Percentiles rank a stretch among this genome's conserved stretches.
Conservation (phyloP, 1,284 basidiomycete genomes). For the Phaffia rhodozyma region DNA sequence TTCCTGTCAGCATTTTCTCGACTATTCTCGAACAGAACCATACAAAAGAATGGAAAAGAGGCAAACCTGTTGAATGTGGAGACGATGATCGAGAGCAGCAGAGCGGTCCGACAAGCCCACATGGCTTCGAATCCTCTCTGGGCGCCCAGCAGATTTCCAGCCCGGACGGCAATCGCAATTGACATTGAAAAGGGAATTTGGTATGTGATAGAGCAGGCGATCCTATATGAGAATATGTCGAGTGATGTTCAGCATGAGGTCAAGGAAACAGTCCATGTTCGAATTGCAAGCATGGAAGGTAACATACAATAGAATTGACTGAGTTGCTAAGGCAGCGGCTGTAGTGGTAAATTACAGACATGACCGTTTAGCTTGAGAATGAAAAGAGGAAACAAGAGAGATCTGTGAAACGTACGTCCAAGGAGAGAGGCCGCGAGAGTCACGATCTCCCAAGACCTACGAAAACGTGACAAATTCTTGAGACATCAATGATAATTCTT, state of each 20-base stretch:
- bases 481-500: no score
- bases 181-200: slow-evolving; percentile 73
- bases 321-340: slow-evolving; percentile 42
- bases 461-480: no score
- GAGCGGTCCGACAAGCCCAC: slow-evolving; percentile 48
- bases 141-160: slow-evolving; percentile 72
- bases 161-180: slow-evolving; percentile 70
- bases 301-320: slow-evolving; percentile 35
- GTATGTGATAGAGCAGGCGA: slow-evolving; percentile 60
- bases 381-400: background rate
- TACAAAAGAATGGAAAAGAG: background rate
- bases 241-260: no score
- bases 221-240: slow-evolving; percentile 41
- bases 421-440: slow-evolving; percentile 34
- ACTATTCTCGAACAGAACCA: background rate
- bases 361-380: background rate
- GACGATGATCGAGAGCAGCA: slow-evolving; percentile 50
- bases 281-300: slow-evolving; percentile 45
- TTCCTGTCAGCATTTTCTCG: background rate
- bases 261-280: slow-evolving; percentile 52
- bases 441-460: slow-evolving; percentile 17
- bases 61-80: slow-evolving; percentile 51
- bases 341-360: slow-evolving; percentile 22
- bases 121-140: slow-evolving; percentile 53
- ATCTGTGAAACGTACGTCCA: slow-evolving; percentile 21